Evolutionary conservation across 2,329 filamentous ascomycete genomes (phyloP).

Genomic region (Colletotrichum sp.): DNA sequence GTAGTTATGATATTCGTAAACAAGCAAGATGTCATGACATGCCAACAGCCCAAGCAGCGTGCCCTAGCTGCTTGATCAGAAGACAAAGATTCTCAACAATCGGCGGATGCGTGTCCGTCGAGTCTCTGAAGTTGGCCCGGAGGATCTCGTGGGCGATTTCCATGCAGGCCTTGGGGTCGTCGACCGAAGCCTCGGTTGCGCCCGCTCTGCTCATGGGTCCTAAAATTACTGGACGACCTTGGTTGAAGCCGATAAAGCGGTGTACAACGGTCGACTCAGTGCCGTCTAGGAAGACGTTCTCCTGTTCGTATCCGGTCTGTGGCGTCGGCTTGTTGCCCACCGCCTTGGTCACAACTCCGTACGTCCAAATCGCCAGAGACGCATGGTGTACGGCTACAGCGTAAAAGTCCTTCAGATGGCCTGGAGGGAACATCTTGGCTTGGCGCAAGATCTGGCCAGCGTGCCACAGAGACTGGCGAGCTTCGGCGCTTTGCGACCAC

Average conservation of each 20-base stretch:
- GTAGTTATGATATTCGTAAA: not conserved
- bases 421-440: conserved; percentile 57
- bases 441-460: conserved; percentile 70
- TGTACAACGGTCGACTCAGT: conserved; percentile 56
- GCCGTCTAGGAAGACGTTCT: conserved; percentile 60
- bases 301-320: conserved; percentile 36
- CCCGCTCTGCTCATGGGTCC: conserved; percentile 32
- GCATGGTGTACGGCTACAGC: conserved; percentile 74
- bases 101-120: conserved; percentile 53
- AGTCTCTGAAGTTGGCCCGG: conserved; percentile 52
- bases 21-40: conserved; percentile 22
- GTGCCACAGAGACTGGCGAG: conserved; percentile 68
- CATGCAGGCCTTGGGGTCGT: conserved; percentile 64
- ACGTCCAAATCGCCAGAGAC: conserved; percentile 71
- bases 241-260: conserved; percentile 61
- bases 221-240: conserved; percentile 57
- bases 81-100: conserved; percentile 72
- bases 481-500: conserved; percentile 61
- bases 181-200: conserved; percentile 46
- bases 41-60: conserved; percentile 48
- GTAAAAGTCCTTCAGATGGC: conserved; percentile 67
- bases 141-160: conserved; percentile 62
- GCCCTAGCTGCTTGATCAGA: conserved; percentile 65
- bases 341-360: conserved; percentile 61
- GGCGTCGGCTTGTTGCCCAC: conserved; percentile 32